These are phyloP conservation scores for Begonia masoniana DNA, from an alignment of 306 rosid genomes.

Conservation along the genomic window DNA sequence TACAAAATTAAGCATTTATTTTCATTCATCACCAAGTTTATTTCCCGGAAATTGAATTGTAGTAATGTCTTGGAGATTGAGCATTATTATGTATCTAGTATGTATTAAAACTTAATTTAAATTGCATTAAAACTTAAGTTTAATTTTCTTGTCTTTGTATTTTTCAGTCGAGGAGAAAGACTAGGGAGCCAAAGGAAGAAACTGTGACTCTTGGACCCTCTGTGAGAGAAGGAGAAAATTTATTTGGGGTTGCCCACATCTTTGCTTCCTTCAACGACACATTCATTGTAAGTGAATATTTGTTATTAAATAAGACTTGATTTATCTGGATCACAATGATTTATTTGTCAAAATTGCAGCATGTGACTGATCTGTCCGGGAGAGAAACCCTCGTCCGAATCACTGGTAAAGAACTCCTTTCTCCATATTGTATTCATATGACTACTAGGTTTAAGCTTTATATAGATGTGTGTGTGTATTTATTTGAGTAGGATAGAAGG, in stretches of 20 bases:
- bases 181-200: slow-evolving; percentile 85
- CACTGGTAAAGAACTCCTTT: slow-evolving; percentile 32
- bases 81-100: neutral
- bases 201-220: slow-evolving; percentile 79
- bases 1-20: too few species aligned
- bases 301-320: neutral
- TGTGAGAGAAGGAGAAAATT: slow-evolving; percentile 77
- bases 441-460: too few species aligned
- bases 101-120: neutral
- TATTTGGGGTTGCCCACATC: slow-evolving; percentile 73
- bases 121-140: neutral
- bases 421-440: too few species aligned
- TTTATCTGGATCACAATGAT: neutral
- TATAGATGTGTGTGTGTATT: too few species aligned
- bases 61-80: too few species aligned
- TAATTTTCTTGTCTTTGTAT: neutral
- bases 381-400: slow-evolving; percentile 76
- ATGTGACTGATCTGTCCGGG: slow-evolving; percentile 75
- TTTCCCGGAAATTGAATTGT: too few species aligned
- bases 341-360: slow-evolving; percentile 28
- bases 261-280: slow-evolving; percentile 82
- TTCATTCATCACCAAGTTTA: too few species aligned
- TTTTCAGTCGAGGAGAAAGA: slow-evolving; percentile 48
- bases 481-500: too few species aligned
- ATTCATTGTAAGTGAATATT: slow-evolving; percentile 43